These are phyloP conservation scores for Eimeria zaria DNA, from an alignment of 169 alveolate genomes.

Conservation along the genomic window DNA sequence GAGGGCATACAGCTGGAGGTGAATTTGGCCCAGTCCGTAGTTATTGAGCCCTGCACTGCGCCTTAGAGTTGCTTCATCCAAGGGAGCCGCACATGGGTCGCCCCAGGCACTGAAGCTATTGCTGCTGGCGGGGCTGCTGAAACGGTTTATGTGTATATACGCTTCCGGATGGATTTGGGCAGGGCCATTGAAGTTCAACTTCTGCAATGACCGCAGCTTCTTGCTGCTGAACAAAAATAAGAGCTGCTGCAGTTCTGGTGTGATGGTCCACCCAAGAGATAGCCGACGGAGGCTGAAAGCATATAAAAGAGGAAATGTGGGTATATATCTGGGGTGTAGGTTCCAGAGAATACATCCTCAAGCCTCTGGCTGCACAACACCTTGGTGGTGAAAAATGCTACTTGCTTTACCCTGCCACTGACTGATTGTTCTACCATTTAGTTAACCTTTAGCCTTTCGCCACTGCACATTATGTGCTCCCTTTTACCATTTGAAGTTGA, in stretches of 20 bases:
- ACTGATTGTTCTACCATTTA: background rate
- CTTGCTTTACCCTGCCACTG: background rate
- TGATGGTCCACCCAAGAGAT: slow-evolving; percentile 84
- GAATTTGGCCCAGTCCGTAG: slow-evolving; percentile 77
- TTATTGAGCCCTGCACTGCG: slow-evolving; percentile 77
- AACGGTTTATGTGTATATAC: slow-evolving; percentile 33
- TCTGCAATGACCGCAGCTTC: slow-evolving; percentile 77
- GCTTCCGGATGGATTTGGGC: slow-evolving; percentile 80
- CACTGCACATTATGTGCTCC: background rate
- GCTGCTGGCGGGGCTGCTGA: background rate
- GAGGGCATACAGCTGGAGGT: slow-evolving; percentile 83
- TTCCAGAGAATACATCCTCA: background rate
- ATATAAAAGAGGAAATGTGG: background rate
- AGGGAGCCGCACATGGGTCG: slow-evolving; percentile 55
- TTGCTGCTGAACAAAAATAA: slow-evolving; percentile 69
- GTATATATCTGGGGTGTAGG: background rate
- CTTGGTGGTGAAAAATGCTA: background rate
- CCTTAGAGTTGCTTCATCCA: slow-evolving; percentile 62
- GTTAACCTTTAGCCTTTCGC: background rate
- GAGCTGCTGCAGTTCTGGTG: slow-evolving; percentile 80
- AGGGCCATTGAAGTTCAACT: slow-evolving; percentile 85
- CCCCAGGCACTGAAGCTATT: slow-evolving; percentile 14
- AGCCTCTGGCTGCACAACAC: background rate
- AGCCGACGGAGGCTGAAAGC: slow-evolving; percentile 84
- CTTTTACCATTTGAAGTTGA: slow-evolving; percentile 63